Percentiles rank a stretch among this genome's conserved stretches.
Evolutionary conservation across 1,284 basidiomycete genomes (phyloP).

Genomic region (Schizophyllum commune): DNA sequence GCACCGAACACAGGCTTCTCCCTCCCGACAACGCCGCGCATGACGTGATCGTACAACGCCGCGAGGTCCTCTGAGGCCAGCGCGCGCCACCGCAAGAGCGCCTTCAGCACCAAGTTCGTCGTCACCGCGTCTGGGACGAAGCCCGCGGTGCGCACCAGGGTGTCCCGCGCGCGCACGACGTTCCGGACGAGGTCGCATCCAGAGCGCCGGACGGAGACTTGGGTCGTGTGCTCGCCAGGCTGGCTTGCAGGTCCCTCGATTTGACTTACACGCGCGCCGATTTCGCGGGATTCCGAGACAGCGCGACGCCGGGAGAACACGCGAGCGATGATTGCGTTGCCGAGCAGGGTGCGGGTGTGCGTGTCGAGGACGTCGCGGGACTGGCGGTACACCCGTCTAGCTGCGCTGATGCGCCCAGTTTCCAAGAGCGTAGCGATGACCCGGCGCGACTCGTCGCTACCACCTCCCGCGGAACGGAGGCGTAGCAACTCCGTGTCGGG

Average conservation of each 20-base stretch:
- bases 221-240: too few species aligned
- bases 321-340: constrained; percentile 49
- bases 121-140: constrained; percentile 59
- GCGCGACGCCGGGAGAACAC: constrained; percentile 18
- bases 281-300: too few species aligned
- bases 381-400: constrained; percentile 31
- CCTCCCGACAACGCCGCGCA: constrained; percentile 26
- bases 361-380: constrained; percentile 21
- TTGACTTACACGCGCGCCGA: too few species aligned
- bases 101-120: constrained; percentile 54
- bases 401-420: constrained; percentile 29
- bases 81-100: constrained; percentile 39
- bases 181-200: constrained; percentile 32
- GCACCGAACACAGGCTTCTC: constrained; percentile 29
- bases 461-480: too few species aligned
- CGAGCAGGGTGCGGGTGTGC: constrained; percentile 32
- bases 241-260: too few species aligned
- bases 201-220: too few species aligned
- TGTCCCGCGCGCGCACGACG: constrained; percentile 29
- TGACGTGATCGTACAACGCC: constrained; percentile 51
- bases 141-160: constrained; percentile 29
- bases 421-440: constrained; percentile 18
- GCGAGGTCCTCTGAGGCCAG: constrained; percentile 37
- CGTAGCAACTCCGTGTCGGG: too few species aligned
- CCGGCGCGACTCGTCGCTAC: too few species aligned